These are phyloP conservation scores for Limnanthes douglasii DNA, from an alignment of 345 rosid species.

Conservation along the genomic window DNA sequence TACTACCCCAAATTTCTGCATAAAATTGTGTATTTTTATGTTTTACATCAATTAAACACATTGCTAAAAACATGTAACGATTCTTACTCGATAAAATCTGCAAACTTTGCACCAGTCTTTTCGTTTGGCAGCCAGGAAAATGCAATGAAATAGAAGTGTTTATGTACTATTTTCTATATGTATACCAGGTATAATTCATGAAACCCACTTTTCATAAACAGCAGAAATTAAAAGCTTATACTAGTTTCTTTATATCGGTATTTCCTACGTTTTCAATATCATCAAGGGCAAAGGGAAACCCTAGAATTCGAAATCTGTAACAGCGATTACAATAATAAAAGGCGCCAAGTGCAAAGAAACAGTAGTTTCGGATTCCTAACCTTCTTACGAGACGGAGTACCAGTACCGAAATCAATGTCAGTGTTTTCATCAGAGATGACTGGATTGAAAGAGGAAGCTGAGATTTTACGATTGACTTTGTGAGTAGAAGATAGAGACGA, in stretches of 20 bases:
- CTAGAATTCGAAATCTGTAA: neutral
- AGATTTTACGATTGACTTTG: too few relatives aligned
- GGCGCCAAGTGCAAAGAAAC: neutral
- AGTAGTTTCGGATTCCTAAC: slow-evolving; percentile 14
- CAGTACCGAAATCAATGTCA: slow-evolving; percentile 2
- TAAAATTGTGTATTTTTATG: neutral
- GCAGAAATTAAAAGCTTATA: neutral
- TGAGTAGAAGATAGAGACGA: too few relatives aligned
- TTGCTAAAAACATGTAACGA: neutral
- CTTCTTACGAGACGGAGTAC: slow-evolving; percentile 16
- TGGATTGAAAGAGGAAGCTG: slow-evolving; percentile 11
- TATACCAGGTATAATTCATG: neutral
- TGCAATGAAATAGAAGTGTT: neutral
- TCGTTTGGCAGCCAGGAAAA: neutral
- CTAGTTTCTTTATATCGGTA: neutral
- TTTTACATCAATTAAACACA: neutral
- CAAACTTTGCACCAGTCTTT: too few relatives aligned
- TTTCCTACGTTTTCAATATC: neutral
- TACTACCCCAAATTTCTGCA: slow-evolving; percentile 55
- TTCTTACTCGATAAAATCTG: neutral
- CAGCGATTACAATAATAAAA: neutral
- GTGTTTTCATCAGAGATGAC: slow-evolving; percentile 10
- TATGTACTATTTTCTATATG: neutral
- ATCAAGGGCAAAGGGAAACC: slow-evolving; percentile 1
- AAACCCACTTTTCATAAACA: neutral